phyloP scores from a whole-genome alignment of 306 rosid genomes.

The Sicyos edulis region DNA sequence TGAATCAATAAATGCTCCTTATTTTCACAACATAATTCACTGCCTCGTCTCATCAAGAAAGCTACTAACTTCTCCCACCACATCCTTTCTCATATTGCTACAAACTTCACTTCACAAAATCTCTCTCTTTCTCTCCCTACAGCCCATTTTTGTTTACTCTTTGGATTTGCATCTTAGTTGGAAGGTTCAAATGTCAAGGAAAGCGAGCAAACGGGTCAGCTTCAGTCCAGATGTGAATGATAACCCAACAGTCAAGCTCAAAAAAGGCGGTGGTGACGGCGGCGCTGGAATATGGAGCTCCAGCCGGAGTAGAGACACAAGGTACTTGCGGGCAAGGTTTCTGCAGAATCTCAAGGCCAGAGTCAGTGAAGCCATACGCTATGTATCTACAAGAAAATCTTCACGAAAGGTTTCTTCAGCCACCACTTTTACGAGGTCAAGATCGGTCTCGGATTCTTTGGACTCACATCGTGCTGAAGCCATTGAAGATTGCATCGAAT shows the following conservation, averaged over 20 bases:
- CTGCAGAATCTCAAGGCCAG: conserved; percentile 54
- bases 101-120: not conserved
- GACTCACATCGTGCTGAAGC: conserved; percentile 28
- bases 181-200: conserved; percentile 47
- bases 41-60: not conserved
- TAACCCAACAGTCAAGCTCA: conserved; percentile 38
- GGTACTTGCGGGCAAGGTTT: conserved; percentile 44
- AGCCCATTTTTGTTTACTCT: too few relatives aligned
- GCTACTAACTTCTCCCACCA: not conserved
- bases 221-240: conserved; percentile 72
- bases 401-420: conserved; percentile 64
- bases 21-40: conserved; percentile 5
- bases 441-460: conserved; percentile 34
- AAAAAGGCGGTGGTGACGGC: conserved; percentile 19
- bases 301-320: conserved; percentile 37
- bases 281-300: conserved; percentile 42
- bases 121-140: not conserved
- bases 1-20: conserved; percentile 22
- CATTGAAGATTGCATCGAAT: conserved; percentile 24
- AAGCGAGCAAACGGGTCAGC: conserved; percentile 46
- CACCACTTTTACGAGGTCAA: conserved; percentile 52
- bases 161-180: not conserved
- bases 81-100: not conserved
- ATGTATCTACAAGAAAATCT: conserved; percentile 44
- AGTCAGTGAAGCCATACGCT: conserved; percentile 45